Base-by-base conservation (phyloP, 1,284 basidiomycete genomes). In the Chondrostereum purpureum region DNA sequence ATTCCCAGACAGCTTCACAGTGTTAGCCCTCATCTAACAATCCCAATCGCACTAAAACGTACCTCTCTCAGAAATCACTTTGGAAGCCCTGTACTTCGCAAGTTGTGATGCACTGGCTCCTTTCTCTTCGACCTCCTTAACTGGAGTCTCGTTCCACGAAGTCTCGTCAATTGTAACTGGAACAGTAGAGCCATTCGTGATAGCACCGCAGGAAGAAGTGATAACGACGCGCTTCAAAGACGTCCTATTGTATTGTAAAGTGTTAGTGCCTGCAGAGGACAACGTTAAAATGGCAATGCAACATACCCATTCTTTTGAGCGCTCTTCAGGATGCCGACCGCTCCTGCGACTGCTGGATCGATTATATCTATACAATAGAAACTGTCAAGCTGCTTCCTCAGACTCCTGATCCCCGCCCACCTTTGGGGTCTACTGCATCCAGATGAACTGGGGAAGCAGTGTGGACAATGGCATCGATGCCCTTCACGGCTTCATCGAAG, bases 11-110 rank as follows among this genome's bases (percentile, higher is more conserved):
- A 3, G 37, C 37, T 39, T 4, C 33, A 16, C 6, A 5, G 38
- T 39, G n/a, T 8, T 8, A 31, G 27, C n/a, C 27, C 8, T 8
- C 8, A 31, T 31, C 8, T 31, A 31, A 8, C n/a, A 8, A 31
- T 8, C 8, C 33, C 11, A 17, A n/a, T 19, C 35, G 38, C 16
- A 21, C 37, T 4, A 38, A 18, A 38, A 34, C 17, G 22, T 5
- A 73, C 73, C 75, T 51, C 61, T 66, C 59, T 92, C 88, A 1
- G 87, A 85, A 1, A 90, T 65, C 3, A 75, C 78, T 68, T 91
- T 90, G 18, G 73, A 76, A 12, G 73, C 76, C 36, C 67, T 61
- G 56, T 84, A 87, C 55, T 75, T 78, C 36, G 64, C 58, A 5
- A 58, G 46, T 1, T 53, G 52, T 2, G 62, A 41, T 1, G 79